phyloP scores from a whole-genome alignment of 441 rosid species.

The Adansonia grandidieri region DNA sequence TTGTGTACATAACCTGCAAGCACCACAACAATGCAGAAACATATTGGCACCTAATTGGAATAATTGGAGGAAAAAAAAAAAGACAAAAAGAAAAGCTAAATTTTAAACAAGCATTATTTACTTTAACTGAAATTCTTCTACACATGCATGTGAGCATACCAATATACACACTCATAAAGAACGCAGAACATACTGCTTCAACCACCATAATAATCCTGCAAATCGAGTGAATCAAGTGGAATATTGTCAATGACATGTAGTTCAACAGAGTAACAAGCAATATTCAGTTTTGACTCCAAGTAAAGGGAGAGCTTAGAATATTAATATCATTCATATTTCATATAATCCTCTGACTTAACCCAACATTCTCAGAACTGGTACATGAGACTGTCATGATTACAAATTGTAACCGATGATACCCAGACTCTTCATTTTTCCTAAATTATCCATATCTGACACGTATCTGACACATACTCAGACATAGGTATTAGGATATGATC shows the following conservation, averaged over 20 bases:
- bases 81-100: background rate
- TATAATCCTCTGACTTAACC: background rate
- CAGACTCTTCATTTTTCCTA: no score
- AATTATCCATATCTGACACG: no score
- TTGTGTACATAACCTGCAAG: slow-evolving; percentile 80
- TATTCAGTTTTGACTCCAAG: background rate
- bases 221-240: slow-evolving; percentile 23
- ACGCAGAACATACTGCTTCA: slow-evolving; percentile 84
- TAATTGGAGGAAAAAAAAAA: background rate
- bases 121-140: background rate
- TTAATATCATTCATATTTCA: background rate
- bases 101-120: background rate
- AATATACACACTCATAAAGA: slow-evolving; percentile 78
- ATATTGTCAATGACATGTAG: slow-evolving; percentile 22
- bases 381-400: background rate
- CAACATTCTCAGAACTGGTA: background rate
- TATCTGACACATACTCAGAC: no score
- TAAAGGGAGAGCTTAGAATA: background rate
- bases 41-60: background rate
- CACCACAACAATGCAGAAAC: slow-evolving; percentile 22
- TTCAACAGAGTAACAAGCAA: slow-evolving; percentile 21
- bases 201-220: slow-evolving; percentile 85
- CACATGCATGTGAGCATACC: slow-evolving; percentile 53
- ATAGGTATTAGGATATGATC: no score
- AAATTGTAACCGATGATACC: background rate